These are phyloP conservation scores for Tuber magnatum DNA, from an alignment of 495 filamentous ascomycete species.

Conservation along the genomic window DNA sequence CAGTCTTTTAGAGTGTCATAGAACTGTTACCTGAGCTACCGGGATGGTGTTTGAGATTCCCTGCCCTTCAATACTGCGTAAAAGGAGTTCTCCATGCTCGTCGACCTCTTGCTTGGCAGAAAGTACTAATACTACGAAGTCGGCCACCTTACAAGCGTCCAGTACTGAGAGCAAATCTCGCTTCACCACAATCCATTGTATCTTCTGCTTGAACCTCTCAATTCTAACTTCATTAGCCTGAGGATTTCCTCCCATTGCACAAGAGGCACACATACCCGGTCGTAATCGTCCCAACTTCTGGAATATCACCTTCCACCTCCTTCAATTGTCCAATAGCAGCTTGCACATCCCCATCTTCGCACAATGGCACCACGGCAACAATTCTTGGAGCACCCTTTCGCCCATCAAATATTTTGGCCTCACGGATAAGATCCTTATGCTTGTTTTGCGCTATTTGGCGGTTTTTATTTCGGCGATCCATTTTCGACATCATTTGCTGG, in stretches of 20 bases:
- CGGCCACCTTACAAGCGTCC: constrained; percentile 80
- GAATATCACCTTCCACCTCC: constrained; percentile 65
- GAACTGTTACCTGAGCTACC: constrained; percentile 54
- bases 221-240: constrained; percentile 46
- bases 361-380: constrained; percentile 83
- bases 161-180: constrained; percentile 65
- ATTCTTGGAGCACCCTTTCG: constrained; percentile 79
- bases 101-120: constrained; percentile 78
- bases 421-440: constrained; percentile 67
- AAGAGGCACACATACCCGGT: constrained; percentile 43
- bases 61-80: constrained; percentile 82
- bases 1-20: neutral
- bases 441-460: constrained; percentile 77
- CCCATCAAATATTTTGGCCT: constrained; percentile 71
- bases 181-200: constrained; percentile 70
- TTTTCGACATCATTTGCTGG: constrained; percentile 93
- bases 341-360: constrained; percentile 58
- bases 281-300: constrained; percentile 52
- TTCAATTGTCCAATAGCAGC: constrained; percentile 65
- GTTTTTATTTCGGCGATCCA: constrained; percentile 87
- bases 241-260: neutral
- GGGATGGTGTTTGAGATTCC: constrained; percentile 81
- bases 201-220: constrained; percentile 85
- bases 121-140: constrained; percentile 78
- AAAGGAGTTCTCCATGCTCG: constrained; percentile 66